Evolutionary conservation across 2,329 filamentous ascomycete genomes (phyloP).

Genomic region (Dothistroma pini): DNA sequence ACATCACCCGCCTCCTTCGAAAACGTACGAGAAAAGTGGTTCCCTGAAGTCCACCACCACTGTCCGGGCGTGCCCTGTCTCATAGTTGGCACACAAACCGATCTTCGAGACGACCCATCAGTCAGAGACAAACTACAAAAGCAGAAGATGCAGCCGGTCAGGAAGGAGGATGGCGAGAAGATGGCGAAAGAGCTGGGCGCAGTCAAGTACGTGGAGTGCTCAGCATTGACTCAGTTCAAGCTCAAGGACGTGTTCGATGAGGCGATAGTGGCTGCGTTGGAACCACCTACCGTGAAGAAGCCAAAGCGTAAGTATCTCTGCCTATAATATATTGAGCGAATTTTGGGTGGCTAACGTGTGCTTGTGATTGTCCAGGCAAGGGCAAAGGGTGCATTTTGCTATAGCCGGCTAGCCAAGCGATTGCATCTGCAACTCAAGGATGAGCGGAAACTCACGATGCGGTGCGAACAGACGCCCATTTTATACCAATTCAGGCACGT

Average conservation of each 20-base stretch:
- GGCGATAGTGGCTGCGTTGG: conserved; percentile 93
- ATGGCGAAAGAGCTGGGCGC: conserved; percentile 98
- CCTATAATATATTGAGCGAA: conserved; percentile 3
- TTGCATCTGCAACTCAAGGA: background rate
- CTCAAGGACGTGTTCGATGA: conserved; percentile 99
- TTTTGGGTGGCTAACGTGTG: background rate
- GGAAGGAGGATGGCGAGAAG: conserved; percentile 85
- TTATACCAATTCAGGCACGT: background rate
- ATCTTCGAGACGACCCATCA: conserved; percentile 83
- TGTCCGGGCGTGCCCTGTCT: conserved; percentile 96
- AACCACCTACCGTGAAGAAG: conserved; percentile 81
- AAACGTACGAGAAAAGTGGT: conserved; percentile 99
- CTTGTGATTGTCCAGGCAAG: conserved; percentile 25
- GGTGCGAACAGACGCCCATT: conserved; percentile 3
- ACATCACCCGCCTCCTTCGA: conserved; percentile 97
- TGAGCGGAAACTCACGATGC: background rate
- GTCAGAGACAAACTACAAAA: conserved; percentile 89
- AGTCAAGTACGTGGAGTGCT: conserved; percentile 99
- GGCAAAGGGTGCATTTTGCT: conserved; percentile 36
- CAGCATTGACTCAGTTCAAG: conserved; percentile 95
- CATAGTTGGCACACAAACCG: conserved; percentile 95
- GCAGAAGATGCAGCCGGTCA: conserved; percentile 93
- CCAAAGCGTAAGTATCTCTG: conserved; percentile 29
- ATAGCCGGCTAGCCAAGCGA: conserved; percentile 13
- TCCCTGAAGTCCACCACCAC: conserved; percentile 97